Conservation (phyloP, 495 filamentous ascomycete species). For the Neurospora pannonica region DNA sequence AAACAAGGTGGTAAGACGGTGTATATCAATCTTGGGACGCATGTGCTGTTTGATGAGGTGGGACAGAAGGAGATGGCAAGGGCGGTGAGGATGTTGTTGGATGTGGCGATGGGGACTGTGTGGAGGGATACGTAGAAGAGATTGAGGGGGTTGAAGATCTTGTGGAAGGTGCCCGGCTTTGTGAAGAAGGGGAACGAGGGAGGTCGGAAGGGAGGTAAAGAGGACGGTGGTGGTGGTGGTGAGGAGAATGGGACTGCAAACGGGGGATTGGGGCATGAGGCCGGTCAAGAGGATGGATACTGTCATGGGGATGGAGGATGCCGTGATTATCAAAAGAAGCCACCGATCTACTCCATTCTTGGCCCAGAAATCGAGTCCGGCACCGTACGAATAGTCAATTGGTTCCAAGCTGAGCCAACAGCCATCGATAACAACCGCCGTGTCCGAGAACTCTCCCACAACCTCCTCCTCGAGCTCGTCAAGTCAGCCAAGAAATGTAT, state of each 20-base stretch:
- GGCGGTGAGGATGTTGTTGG: slow-evolving; percentile 25
- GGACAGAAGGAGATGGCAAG: slow-evolving; percentile 23
- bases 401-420: slow-evolving; percentile 30
- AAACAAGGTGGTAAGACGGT: slow-evolving; percentile 20
- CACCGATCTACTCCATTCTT: slow-evolving; percentile 5
- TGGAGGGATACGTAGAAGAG: slow-evolving; percentile 4
- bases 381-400: slow-evolving; percentile 21
- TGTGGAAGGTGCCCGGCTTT: slow-evolving; percentile 32
- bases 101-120: neutral
- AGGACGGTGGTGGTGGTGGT: neutral
- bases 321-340: neutral
- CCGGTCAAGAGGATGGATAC: neutral
- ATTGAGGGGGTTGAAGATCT: slow-evolving; percentile 24
- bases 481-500: slow-evolving; percentile 67
- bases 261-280: slow-evolving; percentile 1
- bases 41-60: slow-evolving; percentile 8
- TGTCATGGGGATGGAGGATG: neutral
- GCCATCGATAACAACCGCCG: slow-evolving; percentile 64
- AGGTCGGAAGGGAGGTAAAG: neutral
- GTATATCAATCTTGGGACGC: slow-evolving; percentile 33
- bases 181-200: neutral
- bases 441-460: slow-evolving; percentile 76
- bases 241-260: neutral
- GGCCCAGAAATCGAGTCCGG: slow-evolving; percentile 13
- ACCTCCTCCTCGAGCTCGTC: slow-evolving; percentile 62